These are phyloP conservation scores for Leccinum fibrillosum DNA, from an alignment of 768 basidiomycete species.

Conservation along the genomic window DNA sequence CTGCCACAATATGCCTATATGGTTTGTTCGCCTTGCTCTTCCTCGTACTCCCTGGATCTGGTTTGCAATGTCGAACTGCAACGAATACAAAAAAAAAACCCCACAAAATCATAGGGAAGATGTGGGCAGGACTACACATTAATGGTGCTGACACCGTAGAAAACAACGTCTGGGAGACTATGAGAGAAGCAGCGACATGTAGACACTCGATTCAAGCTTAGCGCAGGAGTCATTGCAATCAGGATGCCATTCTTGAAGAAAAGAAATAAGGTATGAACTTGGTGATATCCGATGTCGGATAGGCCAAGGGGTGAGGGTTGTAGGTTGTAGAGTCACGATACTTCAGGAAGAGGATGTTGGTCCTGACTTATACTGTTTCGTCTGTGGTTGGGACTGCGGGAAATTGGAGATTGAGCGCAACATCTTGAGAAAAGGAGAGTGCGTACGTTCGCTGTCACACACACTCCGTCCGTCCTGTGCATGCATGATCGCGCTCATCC, in stretches of 20 bases:
- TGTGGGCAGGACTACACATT: constrained; percentile 9
- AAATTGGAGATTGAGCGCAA: no score
- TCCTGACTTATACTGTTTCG: no score
- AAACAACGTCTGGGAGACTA: neutral
- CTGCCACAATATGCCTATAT: constrained; percentile 42
- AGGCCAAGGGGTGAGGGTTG: neutral
- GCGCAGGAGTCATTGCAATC: constrained; percentile 44
- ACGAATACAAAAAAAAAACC: constrained; percentile 34
- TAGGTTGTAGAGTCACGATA: constrained; percentile 14
- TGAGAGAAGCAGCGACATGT: neutral
- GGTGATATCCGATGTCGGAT: constrained; percentile 15
- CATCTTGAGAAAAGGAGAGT: no score
- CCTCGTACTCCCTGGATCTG: constrained; percentile 20
- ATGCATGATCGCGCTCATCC: no score
- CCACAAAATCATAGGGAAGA: constrained; percentile 35
- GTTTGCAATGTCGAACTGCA: constrained; percentile 37
- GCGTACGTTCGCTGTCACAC: no score
- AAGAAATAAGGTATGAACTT: constrained; percentile 32
- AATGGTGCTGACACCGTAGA: constrained; percentile 23
- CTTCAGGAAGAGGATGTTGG: neutral
- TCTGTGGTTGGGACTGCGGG: no score
- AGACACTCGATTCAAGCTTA: constrained; percentile 18
- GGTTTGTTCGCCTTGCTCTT: constrained; percentile 44
- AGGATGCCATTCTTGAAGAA: constrained; percentile 47
- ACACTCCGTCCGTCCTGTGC: no score